Percentiles rank a stretch among this genome's conserved stretches.
phyloP scores from a whole-genome alignment of 2,329 filamentous ascomycete species.

The Penicillium rolfsii region DNA sequence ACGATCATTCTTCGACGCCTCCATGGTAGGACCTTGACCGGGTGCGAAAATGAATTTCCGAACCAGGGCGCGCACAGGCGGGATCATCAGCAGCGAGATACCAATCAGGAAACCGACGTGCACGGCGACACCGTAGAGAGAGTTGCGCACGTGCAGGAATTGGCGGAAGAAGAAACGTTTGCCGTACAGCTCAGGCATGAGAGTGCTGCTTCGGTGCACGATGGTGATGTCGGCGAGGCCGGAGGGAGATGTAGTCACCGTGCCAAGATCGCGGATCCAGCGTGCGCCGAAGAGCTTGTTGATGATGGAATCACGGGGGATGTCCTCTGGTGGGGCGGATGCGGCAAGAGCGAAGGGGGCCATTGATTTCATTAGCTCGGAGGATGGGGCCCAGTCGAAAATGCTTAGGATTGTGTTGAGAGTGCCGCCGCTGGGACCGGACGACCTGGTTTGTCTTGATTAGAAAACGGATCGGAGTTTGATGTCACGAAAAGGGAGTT shows the following conservation, averaged over 20 bases:
- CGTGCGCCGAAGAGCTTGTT: constrained; percentile 54
- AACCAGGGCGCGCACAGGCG: constrained; percentile 58
- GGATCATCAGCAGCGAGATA: constrained; percentile 52
- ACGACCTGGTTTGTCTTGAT: constrained; percentile 29
- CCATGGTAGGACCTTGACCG: constrained; percentile 53
- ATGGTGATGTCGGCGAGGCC: constrained; percentile 59
- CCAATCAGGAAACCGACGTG: constrained; percentile 54
- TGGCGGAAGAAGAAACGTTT: constrained; percentile 61
- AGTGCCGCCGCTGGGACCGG: constrained; percentile 62
- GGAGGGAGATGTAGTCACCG: constrained; percentile 58
- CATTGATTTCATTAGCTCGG: constrained; percentile 52
- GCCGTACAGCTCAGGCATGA: constrained; percentile 62
- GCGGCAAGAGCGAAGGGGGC: constrained; percentile 58
- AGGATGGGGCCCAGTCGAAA: constrained; percentile 51
- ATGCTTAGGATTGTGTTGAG: constrained; percentile 67
- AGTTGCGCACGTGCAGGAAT: constrained; percentile 57
- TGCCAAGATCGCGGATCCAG: constrained; percentile 60
- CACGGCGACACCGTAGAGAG: constrained; percentile 52
- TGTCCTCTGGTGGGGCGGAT: constrained; percentile 41
- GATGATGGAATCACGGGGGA: constrained; percentile 36
- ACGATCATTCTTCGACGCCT: constrained; percentile 45
- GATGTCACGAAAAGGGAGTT: constrained; percentile 24
- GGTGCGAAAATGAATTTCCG: constrained; percentile 54
- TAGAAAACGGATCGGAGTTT: constrained; percentile 5
- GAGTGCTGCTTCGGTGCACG: constrained; percentile 62